A percentile compares a stretch with the other conserved stretches of the same genome.
phyloP scores from a whole-genome alignment of 73 alveolate species.

The Uronychia setigera region DNA sequence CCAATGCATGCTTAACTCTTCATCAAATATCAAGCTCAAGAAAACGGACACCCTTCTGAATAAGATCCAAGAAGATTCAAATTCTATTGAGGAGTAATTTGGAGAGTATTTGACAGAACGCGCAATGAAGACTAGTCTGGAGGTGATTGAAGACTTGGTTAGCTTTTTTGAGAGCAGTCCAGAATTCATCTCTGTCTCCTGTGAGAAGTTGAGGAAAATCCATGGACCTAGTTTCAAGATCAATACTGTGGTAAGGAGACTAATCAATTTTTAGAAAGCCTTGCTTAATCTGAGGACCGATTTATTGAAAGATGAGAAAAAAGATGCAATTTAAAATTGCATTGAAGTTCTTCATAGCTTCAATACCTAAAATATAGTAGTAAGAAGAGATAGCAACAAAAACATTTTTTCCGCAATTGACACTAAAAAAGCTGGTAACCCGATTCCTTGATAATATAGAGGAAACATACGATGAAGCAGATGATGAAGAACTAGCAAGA shows the following conservation, averaged over 20 bases:
- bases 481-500: not conserved
- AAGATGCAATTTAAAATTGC: constrained; percentile 31
- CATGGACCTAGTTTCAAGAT: constrained; percentile 75
- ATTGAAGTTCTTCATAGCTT: constrained; percentile 35
- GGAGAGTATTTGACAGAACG: constrained; percentile 56
- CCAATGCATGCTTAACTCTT: constrained; percentile 66
- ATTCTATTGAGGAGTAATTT: constrained; percentile 44
- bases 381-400: constrained; percentile 16
- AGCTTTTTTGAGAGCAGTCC: constrained; percentile 67
- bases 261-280: constrained; percentile 37
- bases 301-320: constrained; percentile 42
- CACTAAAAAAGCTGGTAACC: constrained; percentile 48
- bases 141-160: constrained; percentile 68
- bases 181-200: constrained; percentile 59
- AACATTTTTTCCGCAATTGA: constrained; percentile 54
- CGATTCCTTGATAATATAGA: constrained; percentile 16
- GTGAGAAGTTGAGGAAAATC: constrained; percentile 65
- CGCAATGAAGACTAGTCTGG: constrained; percentile 57
- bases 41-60: constrained; percentile 40
- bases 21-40: constrained; percentile 46
- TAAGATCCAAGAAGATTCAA: constrained; percentile 51
- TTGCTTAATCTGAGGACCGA: constrained; percentile 61
- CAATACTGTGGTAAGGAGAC: constrained; percentile 40
- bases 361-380: constrained; percentile 11
- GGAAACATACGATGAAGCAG: constrained; percentile 6